These are phyloP conservation scores for Poronia punctata DNA, from an alignment of 495 filamentous ascomycete genomes.

Conservation along the genomic window DNA sequence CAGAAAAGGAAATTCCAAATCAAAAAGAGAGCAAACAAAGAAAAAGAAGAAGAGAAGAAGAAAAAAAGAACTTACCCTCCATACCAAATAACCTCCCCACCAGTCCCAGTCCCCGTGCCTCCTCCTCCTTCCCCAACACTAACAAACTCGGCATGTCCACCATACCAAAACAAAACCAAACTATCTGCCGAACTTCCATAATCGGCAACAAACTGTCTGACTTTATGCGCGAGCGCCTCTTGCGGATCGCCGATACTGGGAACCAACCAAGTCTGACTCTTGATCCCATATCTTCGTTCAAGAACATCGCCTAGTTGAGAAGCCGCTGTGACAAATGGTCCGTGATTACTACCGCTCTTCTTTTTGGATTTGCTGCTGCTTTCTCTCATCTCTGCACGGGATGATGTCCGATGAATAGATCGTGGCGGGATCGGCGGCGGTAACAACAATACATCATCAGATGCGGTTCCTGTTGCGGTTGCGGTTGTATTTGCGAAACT, in stretches of 20 bases:
- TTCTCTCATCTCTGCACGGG: neutral
- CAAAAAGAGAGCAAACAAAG: neutral
- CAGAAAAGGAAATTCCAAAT: neutral
- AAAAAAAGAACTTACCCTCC: slow-evolving; percentile 5
- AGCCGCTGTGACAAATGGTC: slow-evolving; percentile 6
- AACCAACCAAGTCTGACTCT: slow-evolving; percentile 4
- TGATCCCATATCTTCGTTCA: slow-evolving; percentile 3
- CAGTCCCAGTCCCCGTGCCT: neutral
- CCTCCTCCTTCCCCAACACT: neutral
- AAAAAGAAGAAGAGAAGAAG: neutral
- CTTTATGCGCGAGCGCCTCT: slow-evolving; percentile 3
- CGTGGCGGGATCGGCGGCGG: too few relatives aligned
- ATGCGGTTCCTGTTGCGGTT: too few relatives aligned
- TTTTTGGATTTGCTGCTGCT: neutral
- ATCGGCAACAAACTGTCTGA: slow-evolving; percentile 3
- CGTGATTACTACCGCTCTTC: neutral
- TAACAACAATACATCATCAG: too few relatives aligned
- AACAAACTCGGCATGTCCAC: slow-evolving; percentile 5
- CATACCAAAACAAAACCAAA: slow-evolving; percentile 11
- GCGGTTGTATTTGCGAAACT: too few relatives aligned
- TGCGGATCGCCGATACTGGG: slow-evolving; percentile 1
- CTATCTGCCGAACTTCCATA: slow-evolving; percentile 3
- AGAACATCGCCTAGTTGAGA: slow-evolving; percentile 4
- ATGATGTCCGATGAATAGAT: neutral
- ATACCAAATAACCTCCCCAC: slow-evolving; percentile 5